These are phyloP conservation scores for Suillus placidus DNA, from an alignment of 768 basidiomycete genomes.

Conservation along the genomic window DNA sequence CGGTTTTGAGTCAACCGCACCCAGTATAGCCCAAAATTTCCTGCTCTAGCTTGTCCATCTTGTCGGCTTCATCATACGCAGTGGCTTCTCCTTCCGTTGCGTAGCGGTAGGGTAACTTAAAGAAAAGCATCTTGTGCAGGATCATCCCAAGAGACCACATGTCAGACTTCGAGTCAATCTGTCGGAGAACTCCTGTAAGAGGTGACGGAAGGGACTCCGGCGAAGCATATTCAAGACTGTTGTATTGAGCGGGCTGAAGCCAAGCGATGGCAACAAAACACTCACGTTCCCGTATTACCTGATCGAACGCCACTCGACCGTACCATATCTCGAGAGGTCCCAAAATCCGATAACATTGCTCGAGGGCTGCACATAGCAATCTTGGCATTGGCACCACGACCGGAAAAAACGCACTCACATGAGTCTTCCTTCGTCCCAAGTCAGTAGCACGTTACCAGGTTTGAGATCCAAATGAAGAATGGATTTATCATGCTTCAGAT, in stretches of 20 bases:
- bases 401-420: conserved; percentile 53
- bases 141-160: conserved; percentile 99
- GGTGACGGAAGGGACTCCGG: conserved; percentile 84
- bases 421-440: conserved; percentile 84
- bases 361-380: conserved; percentile 59
- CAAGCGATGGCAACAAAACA: conserved; percentile 18
- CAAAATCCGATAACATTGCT: conserved; percentile 95
- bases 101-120: conserved; percentile 82
- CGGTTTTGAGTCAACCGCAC: conserved; percentile 38
- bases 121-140: conserved; percentile 90
- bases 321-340: conserved; percentile 91
- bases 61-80: conserved; percentile 55
- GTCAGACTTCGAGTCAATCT: conserved; percentile 86
- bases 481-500: conserved; percentile 69
- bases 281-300: conserved; percentile 94
- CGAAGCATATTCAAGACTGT: conserved; percentile 81
- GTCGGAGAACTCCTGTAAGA: conserved; percentile 62
- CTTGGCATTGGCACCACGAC: conserved; percentile 1
- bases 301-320: conserved; percentile 67
- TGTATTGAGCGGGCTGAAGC: not conserved
- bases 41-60: conserved; percentile 67
- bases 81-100: conserved; percentile 61
- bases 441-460: conserved; percentile 90
- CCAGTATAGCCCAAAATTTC: conserved; percentile 80
- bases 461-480: conserved; percentile 94